Percentiles rank a stretch among this genome's conserved stretches.
phyloP scores from a whole-genome alignment of 2,329 filamentous ascomycete genomes.

The Penicillium sp. region DNA sequence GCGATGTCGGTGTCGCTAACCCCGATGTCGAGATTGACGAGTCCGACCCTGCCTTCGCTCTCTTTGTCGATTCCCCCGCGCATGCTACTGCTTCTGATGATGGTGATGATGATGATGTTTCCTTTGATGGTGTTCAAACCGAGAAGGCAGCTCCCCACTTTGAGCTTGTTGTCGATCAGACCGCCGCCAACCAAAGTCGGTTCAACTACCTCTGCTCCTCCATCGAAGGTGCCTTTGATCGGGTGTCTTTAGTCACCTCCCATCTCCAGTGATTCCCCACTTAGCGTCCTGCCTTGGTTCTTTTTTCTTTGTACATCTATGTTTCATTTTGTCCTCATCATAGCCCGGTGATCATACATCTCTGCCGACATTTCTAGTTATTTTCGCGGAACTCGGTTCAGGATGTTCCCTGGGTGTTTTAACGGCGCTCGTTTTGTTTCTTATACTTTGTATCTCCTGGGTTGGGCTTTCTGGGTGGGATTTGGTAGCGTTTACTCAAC shows the following conservation, averaged over 20 bases:
- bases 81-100: constrained; percentile 24
- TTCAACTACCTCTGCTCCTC: constrained; percentile 38
- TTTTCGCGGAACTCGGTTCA: constrained; percentile 9
- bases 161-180: constrained; percentile 56
- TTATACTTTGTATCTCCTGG: constrained; percentile 14
- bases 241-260: constrained; percentile 39
- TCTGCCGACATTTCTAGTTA: constrained; percentile 7
- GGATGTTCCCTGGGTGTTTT: constrained; percentile 14
- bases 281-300: constrained; percentile 20
- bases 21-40: constrained; percentile 54
- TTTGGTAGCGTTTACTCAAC: constrained; percentile 17
- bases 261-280: constrained; percentile 38
- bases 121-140: constrained; percentile 52
- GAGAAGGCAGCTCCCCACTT: constrained; percentile 62
- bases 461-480: constrained; percentile 16
- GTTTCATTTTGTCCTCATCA: constrained; percentile 7
- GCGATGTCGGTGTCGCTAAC: constrained; percentile 22
- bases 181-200: constrained; percentile 25
- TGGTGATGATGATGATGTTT: constrained; percentile 12
- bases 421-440: constrained; percentile 17
- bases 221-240: constrained; percentile 42
- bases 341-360: constrained; percentile 21
- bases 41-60: constrained; percentile 44
- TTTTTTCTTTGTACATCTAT: constrained; percentile 23
- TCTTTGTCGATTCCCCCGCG: constrained; percentile 50